phyloP scores from a whole-genome alignment of 331 rosid species.

The Cydonia oblonga region DNA sequence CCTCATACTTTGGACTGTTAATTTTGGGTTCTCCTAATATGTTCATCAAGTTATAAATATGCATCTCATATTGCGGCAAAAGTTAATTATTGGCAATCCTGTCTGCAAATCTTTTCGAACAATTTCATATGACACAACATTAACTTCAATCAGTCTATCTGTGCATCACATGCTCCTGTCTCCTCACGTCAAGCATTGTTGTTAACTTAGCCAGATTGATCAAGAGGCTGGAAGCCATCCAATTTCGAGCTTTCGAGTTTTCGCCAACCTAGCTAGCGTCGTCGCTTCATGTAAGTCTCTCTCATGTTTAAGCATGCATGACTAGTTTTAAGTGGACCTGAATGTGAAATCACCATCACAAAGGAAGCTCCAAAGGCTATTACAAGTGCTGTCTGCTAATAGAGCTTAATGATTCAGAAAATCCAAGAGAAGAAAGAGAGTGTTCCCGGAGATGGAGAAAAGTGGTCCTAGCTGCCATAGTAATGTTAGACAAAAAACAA shows the following conservation, averaged over 20 bases:
- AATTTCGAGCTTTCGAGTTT: no score
- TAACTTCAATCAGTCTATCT: background rate
- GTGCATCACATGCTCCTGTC: background rate
- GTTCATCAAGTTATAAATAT: no score
- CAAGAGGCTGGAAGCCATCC: background rate
- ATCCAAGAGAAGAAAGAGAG: slow-evolving; percentile 1
- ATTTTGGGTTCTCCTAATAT: no score
- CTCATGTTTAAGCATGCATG: background rate
- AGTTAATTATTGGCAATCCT: background rate
- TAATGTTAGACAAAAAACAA: background rate
- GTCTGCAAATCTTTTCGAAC: background rate
- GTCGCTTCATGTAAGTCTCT: no score
- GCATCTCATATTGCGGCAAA: no score
- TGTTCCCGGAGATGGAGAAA: slow-evolving; percentile 14
- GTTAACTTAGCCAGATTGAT: background rate
- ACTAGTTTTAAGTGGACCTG: background rate
- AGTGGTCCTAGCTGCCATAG: slow-evolving; percentile 16
- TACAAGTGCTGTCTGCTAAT: background rate
- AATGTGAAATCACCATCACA: background rate
- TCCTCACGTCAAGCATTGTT: no score
- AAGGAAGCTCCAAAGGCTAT: slow-evolving; percentile 7
- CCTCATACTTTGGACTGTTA: background rate
- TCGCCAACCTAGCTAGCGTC: no score
- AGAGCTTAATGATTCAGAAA: background rate
- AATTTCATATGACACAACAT: background rate